These are phyloP conservation scores for Suillus luteus DNA, from an alignment of 768 basidiomycete genomes.

Conservation along the genomic window DNA sequence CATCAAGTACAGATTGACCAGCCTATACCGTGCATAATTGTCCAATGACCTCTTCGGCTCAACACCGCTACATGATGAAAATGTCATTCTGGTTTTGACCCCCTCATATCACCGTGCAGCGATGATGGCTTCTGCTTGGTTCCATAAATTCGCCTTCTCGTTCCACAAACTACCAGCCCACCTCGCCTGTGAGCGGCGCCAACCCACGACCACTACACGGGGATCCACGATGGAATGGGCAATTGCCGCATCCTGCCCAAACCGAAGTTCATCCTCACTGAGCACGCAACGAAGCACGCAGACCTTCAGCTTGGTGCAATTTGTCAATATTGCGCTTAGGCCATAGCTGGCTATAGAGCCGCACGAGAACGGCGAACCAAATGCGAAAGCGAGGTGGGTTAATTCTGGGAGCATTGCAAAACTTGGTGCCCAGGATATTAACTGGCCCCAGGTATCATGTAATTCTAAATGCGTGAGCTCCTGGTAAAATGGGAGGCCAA, in stretches of 20 bases:
- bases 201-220: constrained; percentile 7
- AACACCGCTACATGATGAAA: neutral
- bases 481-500: constrained; percentile 5
- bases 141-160: constrained; percentile 2
- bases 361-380: neutral
- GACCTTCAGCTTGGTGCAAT: constrained; percentile 6
- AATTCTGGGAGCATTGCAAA: constrained; percentile 3
- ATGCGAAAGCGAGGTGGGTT: constrained; percentile 7
- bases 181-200: constrained; percentile 5
- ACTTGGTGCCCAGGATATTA: constrained; percentile 5
- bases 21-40: neutral
- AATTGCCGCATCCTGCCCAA: neutral
- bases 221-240: constrained; percentile 2
- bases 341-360: neutral
- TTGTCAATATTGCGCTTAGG: neutral
- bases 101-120: neutral
- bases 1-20: neutral
- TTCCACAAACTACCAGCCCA: constrained; percentile 7
- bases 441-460: constrained; percentile 7
- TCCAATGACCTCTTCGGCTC: neutral
- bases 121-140: neutral
- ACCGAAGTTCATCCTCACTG: constrained; percentile 5
- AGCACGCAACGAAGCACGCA: constrained; percentile 5
- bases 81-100: neutral
- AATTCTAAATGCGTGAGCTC: constrained; percentile 6